Percentiles rank a stretch among this genome's conserved stretches.
phyloP scores from a whole-genome alignment of 768 basidiomycete genomes.

The Tephrocybe sp. region DNA sequence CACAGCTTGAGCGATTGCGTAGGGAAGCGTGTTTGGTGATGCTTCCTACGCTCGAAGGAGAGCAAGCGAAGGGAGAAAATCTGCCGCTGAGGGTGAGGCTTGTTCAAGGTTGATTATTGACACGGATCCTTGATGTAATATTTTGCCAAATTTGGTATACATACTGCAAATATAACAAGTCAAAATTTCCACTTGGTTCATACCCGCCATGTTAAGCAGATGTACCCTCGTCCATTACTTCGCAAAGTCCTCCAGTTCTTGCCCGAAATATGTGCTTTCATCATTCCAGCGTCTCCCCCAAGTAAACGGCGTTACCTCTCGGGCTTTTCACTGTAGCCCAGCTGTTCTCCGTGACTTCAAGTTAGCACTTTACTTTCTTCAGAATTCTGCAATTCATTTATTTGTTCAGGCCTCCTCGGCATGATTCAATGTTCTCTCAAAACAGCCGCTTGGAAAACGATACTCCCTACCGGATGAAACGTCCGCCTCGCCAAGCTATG shows the following conservation, averaged over 20 bases:
- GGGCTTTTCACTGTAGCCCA: neutral
- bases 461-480: slow-evolving; percentile 3
- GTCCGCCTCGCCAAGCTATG: slow-evolving; percentile 53
- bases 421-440: slow-evolving; percentile 32
- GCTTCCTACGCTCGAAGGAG: slow-evolving; percentile 45
- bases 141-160: neutral
- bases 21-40: slow-evolving; percentile 47
- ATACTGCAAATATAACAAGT: too few relatives aligned
- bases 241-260: neutral
- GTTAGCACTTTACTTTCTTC: neutral
- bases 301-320: neutral
- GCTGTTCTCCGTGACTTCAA: neutral
- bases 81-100: slow-evolving; percentile 38
- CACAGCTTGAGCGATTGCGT: slow-evolving; percentile 37
- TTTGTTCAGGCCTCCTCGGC: neutral
- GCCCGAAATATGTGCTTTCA: slow-evolving; percentile 6
- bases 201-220: slow-evolving; percentile 14
- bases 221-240: slow-evolving; percentile 11
- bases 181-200: neutral
- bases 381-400: neutral
- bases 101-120: slow-evolving; percentile 29
- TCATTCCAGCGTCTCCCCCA: neutral
- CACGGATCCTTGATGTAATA: neutral
- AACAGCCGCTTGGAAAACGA: slow-evolving; percentile 46
- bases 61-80: slow-evolving; percentile 42